Evolutionary conservation across 192 early-diverging fungal genomes (phyloP), one percentile per base, ranked within the genome.

Genomic region (Backusella morwellensis): DNA sequence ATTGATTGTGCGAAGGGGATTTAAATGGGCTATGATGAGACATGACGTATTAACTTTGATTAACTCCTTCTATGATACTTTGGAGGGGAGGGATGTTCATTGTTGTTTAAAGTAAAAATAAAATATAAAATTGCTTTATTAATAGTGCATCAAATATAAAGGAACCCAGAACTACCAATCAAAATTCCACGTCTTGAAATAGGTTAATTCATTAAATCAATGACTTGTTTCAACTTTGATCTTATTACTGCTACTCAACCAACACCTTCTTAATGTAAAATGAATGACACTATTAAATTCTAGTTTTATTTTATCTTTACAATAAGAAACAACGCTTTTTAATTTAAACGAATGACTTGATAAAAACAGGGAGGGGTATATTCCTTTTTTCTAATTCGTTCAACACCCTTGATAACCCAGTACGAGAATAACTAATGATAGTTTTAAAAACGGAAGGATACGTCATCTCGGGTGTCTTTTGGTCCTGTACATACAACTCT

Each of bases 401-500:
- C 56, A 63, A 29, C 11, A 63, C 21, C 26, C n/a, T 63, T 14
- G 56, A 63, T 63, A 63, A 9, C 1, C 56, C 56, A 63, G 23
- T 12, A 63, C 23, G 56, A 12, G 26, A 29, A 29, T 63, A 29
- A 63, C 9, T 3, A 63, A 63, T 14, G 12, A 63, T 63, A 29
- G 56, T 63, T 29, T 63, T 29, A 63, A 29, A 32, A 63, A 7
- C 47, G 6, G 47, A 50, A 50, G 47, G 47, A n/a, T 50, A 50
- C 6, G 15, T 6, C 67, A 68, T 34, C 19, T 68, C 32, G 19
- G 74, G 42, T 41, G 70, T 21, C 17, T 70, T 70, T 50, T 50
- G 47, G 21, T 71, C 54, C 1, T 86, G 73, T 67, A 90, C 86
- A 77, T 95, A 95, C 89, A 92, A 89, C 21, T 75, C 84, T 74